Base-by-base conservation (phyloP, 305 asterid genomes). In the Fraxinus sp. region DNA sequence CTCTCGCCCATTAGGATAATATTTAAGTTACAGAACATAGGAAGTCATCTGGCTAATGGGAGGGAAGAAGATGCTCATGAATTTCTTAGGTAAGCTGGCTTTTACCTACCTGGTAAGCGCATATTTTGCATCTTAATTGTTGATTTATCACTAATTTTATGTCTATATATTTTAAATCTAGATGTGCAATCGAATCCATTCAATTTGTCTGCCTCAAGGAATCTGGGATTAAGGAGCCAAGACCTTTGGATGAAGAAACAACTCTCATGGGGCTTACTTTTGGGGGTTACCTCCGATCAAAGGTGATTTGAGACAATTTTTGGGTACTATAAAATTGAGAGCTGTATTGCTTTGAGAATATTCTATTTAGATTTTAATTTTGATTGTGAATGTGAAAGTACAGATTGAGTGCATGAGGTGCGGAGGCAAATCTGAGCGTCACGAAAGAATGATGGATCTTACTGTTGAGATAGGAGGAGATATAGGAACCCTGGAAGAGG, bases 51-150 rank as follows among this genome's bases (percentile, higher is more conserved):
- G 85, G 90, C 88, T 78, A 85, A 87, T 84, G 98, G 98, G 77
- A 91, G 91, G 88, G 94, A 95, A 86, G 98, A 95, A 90, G 97
- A 93, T 68, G 98, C 98, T n/a, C 98, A 95, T 81, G 98, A 93
- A 85, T 95, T 95, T 92, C 95, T 93, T 77, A 90, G 97, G 98
- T 93, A 75, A 86, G 84, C 82, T 82, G 76, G 73, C 76, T 78
- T 85, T 79, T 70, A 18, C 16, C 33, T 80, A 14, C 46, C 59
- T 76, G 75, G 16, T 55, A 33, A 72, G 59, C 35, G 30, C 35
- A 22, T 33, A 22, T 28, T 16, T 83, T 81, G 46, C 26, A n/a
- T 35, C 83, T 84, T 70, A n/a, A 22, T 64, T 70, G 81, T 57
- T 59, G 20, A 16, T 36, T 49, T 16, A 24, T 74, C n/a, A 62